Percentiles rank a stretch among this genome's conserved stretches.
Evolutionary conservation across 2,329 filamentous ascomycete species (phyloP).

Genomic region (Alternaria dauci): DNA sequence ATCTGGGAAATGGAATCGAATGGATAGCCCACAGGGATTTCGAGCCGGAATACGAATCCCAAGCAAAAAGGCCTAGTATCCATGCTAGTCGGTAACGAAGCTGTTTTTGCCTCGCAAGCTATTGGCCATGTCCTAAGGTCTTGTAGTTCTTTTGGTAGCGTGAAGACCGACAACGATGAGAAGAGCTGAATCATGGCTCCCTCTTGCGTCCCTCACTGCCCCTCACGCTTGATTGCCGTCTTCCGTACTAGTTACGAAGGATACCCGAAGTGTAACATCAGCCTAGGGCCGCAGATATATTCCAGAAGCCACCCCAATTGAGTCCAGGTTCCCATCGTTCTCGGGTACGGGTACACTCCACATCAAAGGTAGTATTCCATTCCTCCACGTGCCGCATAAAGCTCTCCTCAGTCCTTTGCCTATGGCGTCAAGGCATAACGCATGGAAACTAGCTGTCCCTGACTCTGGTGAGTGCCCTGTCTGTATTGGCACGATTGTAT

Average conservation of each 20-base stretch:
- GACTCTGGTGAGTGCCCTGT: background rate
- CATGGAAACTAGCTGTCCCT: background rate
- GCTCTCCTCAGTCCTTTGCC: background rate
- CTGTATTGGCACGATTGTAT: background rate
- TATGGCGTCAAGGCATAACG: background rate
- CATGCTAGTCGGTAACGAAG: background rate
- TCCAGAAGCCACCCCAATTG: background rate
- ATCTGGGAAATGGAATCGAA: background rate
- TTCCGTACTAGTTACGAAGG: background rate
- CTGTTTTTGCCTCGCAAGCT: background rate
- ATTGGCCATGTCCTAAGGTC: background rate
- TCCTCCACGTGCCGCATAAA: background rate
- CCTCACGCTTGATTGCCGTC: background rate
- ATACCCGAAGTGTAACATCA: background rate
- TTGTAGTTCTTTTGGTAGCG: background rate
- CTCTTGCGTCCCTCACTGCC: background rate
- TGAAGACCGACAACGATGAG: background rate
- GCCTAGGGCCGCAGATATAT: background rate
- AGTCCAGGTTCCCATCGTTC: background rate
- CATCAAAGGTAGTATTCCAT: background rate
- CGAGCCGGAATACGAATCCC: conserved; percentile 61
- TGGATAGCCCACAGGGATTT: conserved; percentile 54
- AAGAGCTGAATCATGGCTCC: background rate
- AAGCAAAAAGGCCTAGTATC: background rate
- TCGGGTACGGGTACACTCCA: background rate